Percentiles rank a stretch among this genome's conserved stretches.
Evolutionary conservation across 129 eudicot species (phyloP).

Genomic region (Cynara cardunculus): DNA sequence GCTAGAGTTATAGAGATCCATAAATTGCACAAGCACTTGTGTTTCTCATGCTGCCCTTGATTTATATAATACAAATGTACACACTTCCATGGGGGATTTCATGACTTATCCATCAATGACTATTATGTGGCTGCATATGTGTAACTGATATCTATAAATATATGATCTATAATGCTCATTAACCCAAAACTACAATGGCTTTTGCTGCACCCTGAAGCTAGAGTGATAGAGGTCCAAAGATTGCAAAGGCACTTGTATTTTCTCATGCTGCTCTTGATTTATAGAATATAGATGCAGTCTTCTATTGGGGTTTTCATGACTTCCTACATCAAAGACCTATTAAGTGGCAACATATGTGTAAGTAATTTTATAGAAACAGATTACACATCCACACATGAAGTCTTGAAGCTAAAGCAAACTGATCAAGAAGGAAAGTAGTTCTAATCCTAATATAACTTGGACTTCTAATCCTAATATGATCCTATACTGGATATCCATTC

Average conservation of each 20-base stretch:
- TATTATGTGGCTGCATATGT: constrained; percentile 2
- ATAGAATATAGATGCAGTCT: neutral
- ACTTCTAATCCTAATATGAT: neutral
- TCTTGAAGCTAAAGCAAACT: constrained; percentile 4
- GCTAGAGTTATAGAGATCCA: neutral
- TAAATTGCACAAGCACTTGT: neutral
- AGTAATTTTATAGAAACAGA: neutral
- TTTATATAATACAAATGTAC: neutral
- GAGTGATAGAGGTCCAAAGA: neutral
- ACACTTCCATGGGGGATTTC: neutral
- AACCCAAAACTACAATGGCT: neutral
- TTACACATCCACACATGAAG: constrained; percentile 7
- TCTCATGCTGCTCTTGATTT: neutral
- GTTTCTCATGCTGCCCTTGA: neutral
- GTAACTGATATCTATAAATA: neutral
- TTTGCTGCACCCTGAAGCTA: neutral
- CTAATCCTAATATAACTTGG: neutral
- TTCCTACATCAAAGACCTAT: neutral
- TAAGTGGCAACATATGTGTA: constrained; percentile 8
- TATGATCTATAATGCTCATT: neutral
- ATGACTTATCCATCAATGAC: constrained; percentile 5
- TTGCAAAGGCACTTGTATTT: neutral
- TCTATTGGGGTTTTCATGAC: neutral
- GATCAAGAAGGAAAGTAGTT: constrained; percentile 12
- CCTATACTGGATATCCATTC: constrained; percentile 3